Evolutionary conservation across 139 green algal genomes (phyloP).

Genomic region (Closterium sp.): DNA sequence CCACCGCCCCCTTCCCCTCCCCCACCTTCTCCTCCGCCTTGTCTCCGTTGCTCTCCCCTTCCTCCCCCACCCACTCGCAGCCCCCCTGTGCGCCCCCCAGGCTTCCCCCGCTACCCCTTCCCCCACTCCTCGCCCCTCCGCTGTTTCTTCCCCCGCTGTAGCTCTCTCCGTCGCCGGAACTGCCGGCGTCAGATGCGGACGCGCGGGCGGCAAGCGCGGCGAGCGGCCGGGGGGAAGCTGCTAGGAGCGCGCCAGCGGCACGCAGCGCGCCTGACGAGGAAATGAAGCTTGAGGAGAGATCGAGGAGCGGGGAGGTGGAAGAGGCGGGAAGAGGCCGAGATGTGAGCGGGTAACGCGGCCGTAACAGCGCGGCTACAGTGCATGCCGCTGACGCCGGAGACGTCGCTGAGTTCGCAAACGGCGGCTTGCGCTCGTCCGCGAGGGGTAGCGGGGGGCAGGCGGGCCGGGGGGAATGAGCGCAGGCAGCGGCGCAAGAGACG

Average conservation of each 20-base stretch:
- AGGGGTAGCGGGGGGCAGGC: not conserved
- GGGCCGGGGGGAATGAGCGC: not conserved
- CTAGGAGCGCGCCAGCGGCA: not conserved
- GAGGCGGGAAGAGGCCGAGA: not conserved
- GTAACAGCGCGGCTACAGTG: not conserved
- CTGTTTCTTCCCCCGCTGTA: not conserved
- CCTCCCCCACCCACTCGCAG: not conserved
- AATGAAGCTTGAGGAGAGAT: not conserved
- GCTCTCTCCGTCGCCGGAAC: not conserved
- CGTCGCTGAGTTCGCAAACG: not conserved
- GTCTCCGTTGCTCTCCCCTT: not conserved
- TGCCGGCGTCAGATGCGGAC: not conserved
- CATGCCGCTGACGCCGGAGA: not conserved
- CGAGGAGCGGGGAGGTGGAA: not conserved
- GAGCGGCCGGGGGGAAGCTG: not conserved
- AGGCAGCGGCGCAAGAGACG: too few species aligned
- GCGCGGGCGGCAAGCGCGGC: not conserved
- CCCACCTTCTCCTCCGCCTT: not conserved
- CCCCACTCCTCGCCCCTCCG: not conserved
- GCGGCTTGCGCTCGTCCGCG: not conserved
- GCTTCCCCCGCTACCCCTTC: not conserved
- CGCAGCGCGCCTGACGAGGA: not conserved
- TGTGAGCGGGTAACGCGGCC: not conserved
- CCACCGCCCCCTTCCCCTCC: not conserved
- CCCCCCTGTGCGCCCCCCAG: too few species aligned